A percentile compares a stretch with the other conserved stretches of the same genome.
Evolutionary conservation across 2,329 filamentous ascomycete genomes (phyloP).

Genomic region (Truncatella angustata): DNA sequence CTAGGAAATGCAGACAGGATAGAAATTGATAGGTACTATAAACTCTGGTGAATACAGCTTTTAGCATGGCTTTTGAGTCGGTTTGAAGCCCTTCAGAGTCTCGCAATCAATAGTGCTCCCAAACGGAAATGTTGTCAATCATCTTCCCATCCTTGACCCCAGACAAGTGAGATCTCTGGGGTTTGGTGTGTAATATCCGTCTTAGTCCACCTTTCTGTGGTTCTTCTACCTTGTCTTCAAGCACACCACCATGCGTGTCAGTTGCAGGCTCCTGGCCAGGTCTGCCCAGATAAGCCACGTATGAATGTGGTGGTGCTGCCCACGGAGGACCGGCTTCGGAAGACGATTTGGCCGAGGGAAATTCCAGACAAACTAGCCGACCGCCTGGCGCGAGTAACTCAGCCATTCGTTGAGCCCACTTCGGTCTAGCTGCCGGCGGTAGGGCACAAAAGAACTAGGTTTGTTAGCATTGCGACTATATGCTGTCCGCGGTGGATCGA

Average conservation of each 20-base stretch:
- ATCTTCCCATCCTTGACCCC: slow-evolving; percentile 31
- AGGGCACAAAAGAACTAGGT: slow-evolving; percentile 64
- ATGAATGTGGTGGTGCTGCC: slow-evolving; percentile 66
- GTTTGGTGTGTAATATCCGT: slow-evolving; percentile 49
- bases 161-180: slow-evolving; percentile 45
- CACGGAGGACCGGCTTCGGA: slow-evolving; percentile 69
- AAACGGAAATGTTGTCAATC: slow-evolving; percentile 53
- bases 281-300: slow-evolving; percentile 66
- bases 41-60: no score
- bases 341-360: slow-evolving; percentile 69
- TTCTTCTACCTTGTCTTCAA: slow-evolving; percentile 31
- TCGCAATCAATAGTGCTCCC: slow-evolving; percentile 38
- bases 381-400: slow-evolving; percentile 48
- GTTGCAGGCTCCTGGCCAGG: slow-evolving; percentile 69
- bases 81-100: no score
- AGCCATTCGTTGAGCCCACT: slow-evolving; percentile 53
- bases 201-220: slow-evolving; percentile 38
- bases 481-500: no score
- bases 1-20: no score
- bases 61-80: no score
- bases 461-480: no score
- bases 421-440: slow-evolving; percentile 48
- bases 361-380: slow-evolving; percentile 68
- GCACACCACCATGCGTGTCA: slow-evolving; percentile 35
- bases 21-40: no score